Conservation (phyloP, 108 stramenopile genomes). For the Pseudonitzschia pungens region DNA sequence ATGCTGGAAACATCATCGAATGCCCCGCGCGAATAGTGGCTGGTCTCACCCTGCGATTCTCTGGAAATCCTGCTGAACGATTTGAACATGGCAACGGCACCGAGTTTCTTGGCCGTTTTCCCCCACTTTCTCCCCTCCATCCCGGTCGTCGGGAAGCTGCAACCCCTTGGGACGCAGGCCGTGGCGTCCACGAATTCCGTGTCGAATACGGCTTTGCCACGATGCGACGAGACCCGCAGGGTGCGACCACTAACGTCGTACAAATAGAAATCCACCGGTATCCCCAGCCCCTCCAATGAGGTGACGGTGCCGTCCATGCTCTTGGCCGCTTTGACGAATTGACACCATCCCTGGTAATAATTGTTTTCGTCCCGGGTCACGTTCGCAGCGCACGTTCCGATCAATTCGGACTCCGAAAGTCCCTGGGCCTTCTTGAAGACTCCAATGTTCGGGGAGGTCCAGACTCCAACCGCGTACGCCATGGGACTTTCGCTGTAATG, state of each 20-base stretch:
- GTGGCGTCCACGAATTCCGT: slow-evolving; percentile 48
- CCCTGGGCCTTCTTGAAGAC: slow-evolving; percentile 39
- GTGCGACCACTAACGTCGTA: slow-evolving; percentile 34
- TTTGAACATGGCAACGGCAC: slow-evolving; percentile 33
- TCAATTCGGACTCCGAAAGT: slow-evolving; percentile 40
- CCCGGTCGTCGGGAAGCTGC: slow-evolving; percentile 9
- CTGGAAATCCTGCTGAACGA: slow-evolving; percentile 16
- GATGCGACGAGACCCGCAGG: slow-evolving; percentile 7
- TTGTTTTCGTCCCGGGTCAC: slow-evolving; percentile 39
- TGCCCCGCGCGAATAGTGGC: neutral
- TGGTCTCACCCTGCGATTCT: neutral
- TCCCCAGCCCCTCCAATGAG: slow-evolving; percentile 35
- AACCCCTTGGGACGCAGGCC: slow-evolving; percentile 41
- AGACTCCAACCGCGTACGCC: slow-evolving; percentile 43
- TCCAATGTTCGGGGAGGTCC: slow-evolving; percentile 31
- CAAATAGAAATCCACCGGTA: slow-evolving; percentile 51
- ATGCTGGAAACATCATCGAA: neutral
- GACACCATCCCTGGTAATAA: slow-evolving; percentile 62
- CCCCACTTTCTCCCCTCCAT: slow-evolving; percentile 33
- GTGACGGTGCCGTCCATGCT: slow-evolving; percentile 46
- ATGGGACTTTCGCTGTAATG: slow-evolving; percentile 41
- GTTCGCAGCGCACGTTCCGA: slow-evolving; percentile 47
- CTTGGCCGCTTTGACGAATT: slow-evolving; percentile 57
- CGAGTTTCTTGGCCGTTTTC: slow-evolving; percentile 39
- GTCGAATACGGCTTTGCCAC: slow-evolving; percentile 28